Evolutionary conservation across 192 early-diverging fungal species (phyloP).

Genomic region (Mortierella antarctica): DNA sequence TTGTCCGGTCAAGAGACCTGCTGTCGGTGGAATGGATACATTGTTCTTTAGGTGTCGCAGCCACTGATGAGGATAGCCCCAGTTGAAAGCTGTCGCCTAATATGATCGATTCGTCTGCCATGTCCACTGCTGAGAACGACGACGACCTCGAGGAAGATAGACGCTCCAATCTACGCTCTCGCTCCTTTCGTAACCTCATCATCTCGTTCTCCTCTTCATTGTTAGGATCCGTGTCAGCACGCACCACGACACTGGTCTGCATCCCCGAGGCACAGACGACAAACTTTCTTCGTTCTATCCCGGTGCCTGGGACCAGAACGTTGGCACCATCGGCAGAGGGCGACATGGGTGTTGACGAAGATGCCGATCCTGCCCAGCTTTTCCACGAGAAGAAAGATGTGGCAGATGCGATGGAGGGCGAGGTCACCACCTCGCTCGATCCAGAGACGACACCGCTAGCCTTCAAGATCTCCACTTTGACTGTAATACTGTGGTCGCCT

Average conservation of each 20-base stretch:
- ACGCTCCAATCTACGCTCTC: slow-evolving; percentile 18
- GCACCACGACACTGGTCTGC: slow-evolving; percentile 41
- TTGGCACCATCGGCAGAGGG: background rate
- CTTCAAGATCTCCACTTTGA: slow-evolving; percentile 48
- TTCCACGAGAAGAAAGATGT: slow-evolving; percentile 33
- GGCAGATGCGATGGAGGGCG: background rate
- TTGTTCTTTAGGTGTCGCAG: background rate
- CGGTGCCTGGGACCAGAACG: slow-evolving; percentile 35
- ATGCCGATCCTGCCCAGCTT: slow-evolving; percentile 17
- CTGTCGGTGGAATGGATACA: background rate
- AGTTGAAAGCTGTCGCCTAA: slow-evolving; percentile 31
- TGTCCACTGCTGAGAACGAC: slow-evolving; percentile 8
- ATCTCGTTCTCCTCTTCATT: slow-evolving; percentile 38
- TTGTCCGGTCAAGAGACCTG: background rate
- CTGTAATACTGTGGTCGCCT: slow-evolving; percentile 46
- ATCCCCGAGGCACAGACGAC: slow-evolving; percentile 42
- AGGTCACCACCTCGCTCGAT: slow-evolving; percentile 19
- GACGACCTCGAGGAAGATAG: slow-evolving; percentile 17
- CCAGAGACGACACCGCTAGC: slow-evolving; percentile 35
- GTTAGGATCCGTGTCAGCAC: slow-evolving; percentile 36
- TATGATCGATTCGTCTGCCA: slow-evolving; percentile 21
- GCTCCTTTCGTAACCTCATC: slow-evolving; percentile 16
- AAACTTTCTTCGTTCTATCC: slow-evolving; percentile 46
- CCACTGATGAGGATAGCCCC: background rate
- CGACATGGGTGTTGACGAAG: background rate